Conservation (phyloP, 352 stramenopile genomes). For the Pythium sukuiense region DNA sequence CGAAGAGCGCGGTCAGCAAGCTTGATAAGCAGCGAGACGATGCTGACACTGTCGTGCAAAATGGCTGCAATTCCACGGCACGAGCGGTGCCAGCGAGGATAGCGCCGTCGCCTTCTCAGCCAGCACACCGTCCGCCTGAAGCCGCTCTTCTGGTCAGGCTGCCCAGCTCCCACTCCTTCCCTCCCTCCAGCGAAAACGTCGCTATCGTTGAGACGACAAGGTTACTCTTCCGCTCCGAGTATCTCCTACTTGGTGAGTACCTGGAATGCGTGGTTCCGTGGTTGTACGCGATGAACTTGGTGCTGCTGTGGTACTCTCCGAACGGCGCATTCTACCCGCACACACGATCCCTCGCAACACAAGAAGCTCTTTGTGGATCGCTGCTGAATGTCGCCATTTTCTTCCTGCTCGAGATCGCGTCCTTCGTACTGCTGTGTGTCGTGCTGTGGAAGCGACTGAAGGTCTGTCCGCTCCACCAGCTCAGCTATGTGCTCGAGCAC, state of each 20-base stretch:
- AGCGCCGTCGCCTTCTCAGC: too few species aligned
- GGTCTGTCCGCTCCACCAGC: constrained; percentile 30
- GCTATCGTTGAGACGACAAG: constrained; percentile 12
- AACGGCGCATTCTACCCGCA: constrained; percentile 20
- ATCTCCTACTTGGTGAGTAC: constrained; percentile 35
- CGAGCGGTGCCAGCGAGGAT: too few species aligned
- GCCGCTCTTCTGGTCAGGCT: not conserved
- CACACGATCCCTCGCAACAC: constrained; percentile 3
- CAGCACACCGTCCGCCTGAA: too few species aligned
- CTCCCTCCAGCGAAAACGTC: not conserved
- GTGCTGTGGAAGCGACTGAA: constrained; percentile 9
- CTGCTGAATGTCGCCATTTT: constrained; percentile 10
- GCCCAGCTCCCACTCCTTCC: not conserved
- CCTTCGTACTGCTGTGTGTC: constrained; percentile 17
- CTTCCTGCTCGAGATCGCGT: constrained; percentile 18
- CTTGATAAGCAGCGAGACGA: too few species aligned
- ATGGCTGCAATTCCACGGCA: too few species aligned
- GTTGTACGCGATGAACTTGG: constrained; percentile 23
- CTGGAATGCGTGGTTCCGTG: constrained; percentile 38
- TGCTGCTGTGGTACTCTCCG: constrained; percentile 6
- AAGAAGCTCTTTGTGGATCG: not conserved
- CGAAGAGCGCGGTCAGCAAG: too few species aligned
- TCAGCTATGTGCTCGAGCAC: constrained; percentile 48
- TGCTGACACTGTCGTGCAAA: too few species aligned
- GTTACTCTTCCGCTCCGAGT: constrained; percentile 37